phyloP scores from a whole-genome alignment of 345 rosid species.

The Pugionium cornutum region DNA sequence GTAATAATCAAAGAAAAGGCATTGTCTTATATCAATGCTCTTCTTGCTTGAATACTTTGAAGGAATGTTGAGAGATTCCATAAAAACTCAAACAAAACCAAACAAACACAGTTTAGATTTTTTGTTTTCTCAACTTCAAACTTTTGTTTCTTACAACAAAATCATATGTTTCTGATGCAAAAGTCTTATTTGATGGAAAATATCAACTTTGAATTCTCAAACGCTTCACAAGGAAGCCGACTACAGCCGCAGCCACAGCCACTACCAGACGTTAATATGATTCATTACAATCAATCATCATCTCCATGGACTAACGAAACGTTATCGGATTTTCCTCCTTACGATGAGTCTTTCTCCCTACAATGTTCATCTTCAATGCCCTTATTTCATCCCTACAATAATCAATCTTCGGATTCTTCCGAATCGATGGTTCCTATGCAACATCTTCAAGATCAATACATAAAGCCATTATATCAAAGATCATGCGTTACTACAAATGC shows the following conservation, averaged over 20 bases:
- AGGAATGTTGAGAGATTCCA: constrained; percentile 46
- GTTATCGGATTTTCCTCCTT: constrained; percentile 24
- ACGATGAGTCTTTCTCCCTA: constrained; percentile 32
- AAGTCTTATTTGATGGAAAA: constrained; percentile 34
- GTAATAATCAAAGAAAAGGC: constrained; percentile 44
- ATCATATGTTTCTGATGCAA: constrained; percentile 39
- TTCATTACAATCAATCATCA: constrained; percentile 35
- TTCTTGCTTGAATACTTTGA: constrained; percentile 54
- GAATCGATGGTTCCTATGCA: constrained; percentile 23
- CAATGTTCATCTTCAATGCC: constrained; percentile 43
- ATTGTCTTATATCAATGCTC: constrained; percentile 41
- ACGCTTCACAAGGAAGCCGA: constrained; percentile 32
- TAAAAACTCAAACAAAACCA: background rate
- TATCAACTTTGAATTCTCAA: constrained; percentile 36
- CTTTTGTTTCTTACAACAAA: background rate
- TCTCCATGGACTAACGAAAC: constrained; percentile 32
- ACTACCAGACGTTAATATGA: constrained; percentile 37
- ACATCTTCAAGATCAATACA: constrained; percentile 24
- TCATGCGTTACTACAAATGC: constrained; percentile 13
- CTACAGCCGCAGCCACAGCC: constrained; percentile 32
- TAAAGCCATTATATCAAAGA: constrained; percentile 33
- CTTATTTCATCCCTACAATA: constrained; percentile 29
- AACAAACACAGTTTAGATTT: constrained; percentile 24
- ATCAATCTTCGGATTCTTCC: constrained; percentile 29
- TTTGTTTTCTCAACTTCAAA: background rate